phyloP scores from a whole-genome alignment of 768 basidiomycete genomes.

The Termitomyces bulborhizus region DNA sequence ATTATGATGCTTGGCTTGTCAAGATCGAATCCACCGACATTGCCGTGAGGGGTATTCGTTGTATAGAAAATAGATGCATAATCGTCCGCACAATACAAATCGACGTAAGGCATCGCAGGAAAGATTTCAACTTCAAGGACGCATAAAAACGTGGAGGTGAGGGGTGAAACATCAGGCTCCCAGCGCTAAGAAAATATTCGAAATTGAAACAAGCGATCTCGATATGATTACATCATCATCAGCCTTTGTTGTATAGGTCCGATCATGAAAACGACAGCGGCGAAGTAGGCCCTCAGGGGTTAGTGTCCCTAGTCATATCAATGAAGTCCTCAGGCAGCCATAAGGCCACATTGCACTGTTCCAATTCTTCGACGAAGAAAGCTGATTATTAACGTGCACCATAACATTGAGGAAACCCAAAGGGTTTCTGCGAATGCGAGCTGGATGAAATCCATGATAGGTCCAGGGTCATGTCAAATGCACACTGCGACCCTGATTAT shows the following conservation, averaged over 20 bases:
- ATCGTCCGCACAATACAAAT: conserved; percentile 56
- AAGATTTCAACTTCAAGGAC: not conserved
- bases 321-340: too few species aligned
- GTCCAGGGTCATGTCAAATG: not conserved
- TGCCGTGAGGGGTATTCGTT: conserved; percentile 53
- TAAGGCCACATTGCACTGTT: not conserved
- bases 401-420: not conserved
- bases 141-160: not conserved
- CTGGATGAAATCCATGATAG: not conserved
- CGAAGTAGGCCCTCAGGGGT: not conserved
- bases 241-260: not conserved
- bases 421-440: not conserved
- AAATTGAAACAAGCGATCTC: conserved; percentile 7
- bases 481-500: not conserved
- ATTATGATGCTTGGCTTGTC: conserved; percentile 62
- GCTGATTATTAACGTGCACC: not conserved
- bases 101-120: conserved; percentile 58
- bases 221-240: conserved; percentile 9
- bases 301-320: not conserved
- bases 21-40: conserved; percentile 62
- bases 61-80: conserved; percentile 68
- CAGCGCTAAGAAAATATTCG: conserved; percentile 1
- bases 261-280: not conserved
- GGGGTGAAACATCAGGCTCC: conserved; percentile 5
- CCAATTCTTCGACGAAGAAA: not conserved